phyloP scores from a whole-genome alignment of 345 rosid species.

The Corchorus capsularis region DNA sequence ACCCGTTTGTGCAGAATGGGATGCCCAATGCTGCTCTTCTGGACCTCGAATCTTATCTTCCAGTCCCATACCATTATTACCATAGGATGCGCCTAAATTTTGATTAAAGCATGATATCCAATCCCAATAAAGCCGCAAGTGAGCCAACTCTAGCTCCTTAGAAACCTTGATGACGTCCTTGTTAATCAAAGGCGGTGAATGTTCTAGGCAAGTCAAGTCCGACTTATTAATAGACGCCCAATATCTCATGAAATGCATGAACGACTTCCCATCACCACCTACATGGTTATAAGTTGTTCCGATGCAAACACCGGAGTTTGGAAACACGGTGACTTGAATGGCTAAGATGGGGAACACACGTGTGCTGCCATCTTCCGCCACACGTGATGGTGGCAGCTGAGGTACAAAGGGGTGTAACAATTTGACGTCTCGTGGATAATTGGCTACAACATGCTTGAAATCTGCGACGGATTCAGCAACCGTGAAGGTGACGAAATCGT shows the following conservation, averaged over 20 bases:
- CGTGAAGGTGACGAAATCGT: slow-evolving; percentile 30
- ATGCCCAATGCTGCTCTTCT: too few relatives aligned
- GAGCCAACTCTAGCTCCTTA: slow-evolving; percentile 18
- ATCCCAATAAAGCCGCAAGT: slow-evolving; percentile 17
- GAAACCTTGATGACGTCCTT: slow-evolving; percentile 30
- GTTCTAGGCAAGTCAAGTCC: background rate
- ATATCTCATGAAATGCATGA: slow-evolving; percentile 32
- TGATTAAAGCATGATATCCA: slow-evolving; percentile 6
- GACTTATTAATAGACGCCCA: slow-evolving; percentile 36
- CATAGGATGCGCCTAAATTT: background rate
- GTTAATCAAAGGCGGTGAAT: slow-evolving; percentile 20
- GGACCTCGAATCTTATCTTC: background rate
- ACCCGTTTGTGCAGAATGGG: too few relatives aligned
- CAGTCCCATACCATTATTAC: too few relatives aligned
- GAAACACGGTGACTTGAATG: slow-evolving; percentile 8
- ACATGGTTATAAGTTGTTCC: slow-evolving; percentile 30
- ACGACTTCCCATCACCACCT: slow-evolving; percentile 36
- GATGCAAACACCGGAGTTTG: slow-evolving; percentile 38
- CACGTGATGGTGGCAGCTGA: slow-evolving; percentile 19
- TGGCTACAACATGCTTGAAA: too few relatives aligned
- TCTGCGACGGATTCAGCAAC: too few relatives aligned
- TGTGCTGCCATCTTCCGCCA: background rate
- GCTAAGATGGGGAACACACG: slow-evolving; percentile 28
- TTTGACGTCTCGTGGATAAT: too few relatives aligned
- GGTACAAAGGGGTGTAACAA: slow-evolving; percentile 33